Conservation (phyloP, 371 early-diverging fungal species). For the Nematocida minor region DNA sequence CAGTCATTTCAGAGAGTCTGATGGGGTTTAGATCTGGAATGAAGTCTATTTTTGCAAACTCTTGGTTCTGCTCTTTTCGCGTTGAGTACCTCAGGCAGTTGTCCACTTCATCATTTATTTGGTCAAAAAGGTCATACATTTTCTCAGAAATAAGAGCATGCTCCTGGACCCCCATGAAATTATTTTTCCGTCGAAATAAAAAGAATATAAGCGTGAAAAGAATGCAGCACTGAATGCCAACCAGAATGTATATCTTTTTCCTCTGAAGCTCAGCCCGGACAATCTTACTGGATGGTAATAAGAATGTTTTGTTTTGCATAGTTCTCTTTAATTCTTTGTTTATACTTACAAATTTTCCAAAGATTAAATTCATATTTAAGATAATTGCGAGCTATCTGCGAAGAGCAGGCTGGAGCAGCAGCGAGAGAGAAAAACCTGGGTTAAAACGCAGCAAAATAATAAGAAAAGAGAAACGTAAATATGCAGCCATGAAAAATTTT, state of each 20-base stretch:
- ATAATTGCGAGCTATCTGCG: not conserved
- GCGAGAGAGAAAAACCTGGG: not conserved
- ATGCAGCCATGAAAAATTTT: not conserved
- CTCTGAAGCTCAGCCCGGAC: slow-evolving; percentile 14
- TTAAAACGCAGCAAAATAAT: not conserved
- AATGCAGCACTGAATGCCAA: slow-evolving; percentile 6
- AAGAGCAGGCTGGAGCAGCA: not conserved
- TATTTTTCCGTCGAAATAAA: slow-evolving; percentile 49
- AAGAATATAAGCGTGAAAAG: slow-evolving; percentile 38
- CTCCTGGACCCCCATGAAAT: slow-evolving; percentile 13
- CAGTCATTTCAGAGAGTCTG: slow-evolving; percentile 46
- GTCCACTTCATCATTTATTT: slow-evolving; percentile 37
- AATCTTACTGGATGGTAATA: not conserved
- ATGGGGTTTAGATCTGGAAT: slow-evolving; percentile 22
- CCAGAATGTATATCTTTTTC: slow-evolving; percentile 2
- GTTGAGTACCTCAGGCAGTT: not conserved
- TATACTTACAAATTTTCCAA: slow-evolving; percentile 4
- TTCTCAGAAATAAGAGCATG: not conserved
- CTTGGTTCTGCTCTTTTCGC: slow-evolving; percentile 19
- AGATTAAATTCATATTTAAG: slow-evolving; percentile 1
- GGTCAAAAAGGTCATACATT: slow-evolving; percentile 12
- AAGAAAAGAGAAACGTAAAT: not conserved
- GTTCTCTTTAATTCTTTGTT: not conserved
- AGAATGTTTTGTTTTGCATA: not conserved
- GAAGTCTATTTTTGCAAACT: slow-evolving; percentile 8